Base-by-base conservation (phyloP, 108 stramenopile genomes). In the Cylindrotheca fusiformis region DNA sequence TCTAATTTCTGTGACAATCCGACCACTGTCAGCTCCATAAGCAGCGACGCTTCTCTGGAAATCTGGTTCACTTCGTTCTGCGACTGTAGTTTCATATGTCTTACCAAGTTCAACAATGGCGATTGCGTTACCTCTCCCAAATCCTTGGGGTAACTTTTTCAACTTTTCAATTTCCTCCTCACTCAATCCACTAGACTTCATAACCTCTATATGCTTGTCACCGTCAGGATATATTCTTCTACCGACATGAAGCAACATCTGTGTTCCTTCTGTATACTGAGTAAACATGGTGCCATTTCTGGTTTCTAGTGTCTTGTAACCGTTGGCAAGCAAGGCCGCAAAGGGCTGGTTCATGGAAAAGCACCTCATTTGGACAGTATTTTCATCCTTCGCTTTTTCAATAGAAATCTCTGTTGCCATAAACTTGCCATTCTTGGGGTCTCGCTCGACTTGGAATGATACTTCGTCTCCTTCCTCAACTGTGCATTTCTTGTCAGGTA, bases 261-360 rank as follows among this genome's bases (percentile, higher is more conserved):
- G 72, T 2, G 87, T 88, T 12, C 91, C 91, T 48, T 81, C 76
- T 17, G 76, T 55, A 49, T 86, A 84, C 24, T 74, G 60, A 23
- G 67, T 67, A 63, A 93, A 93, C 86, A 93, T 90, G 18, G 88
- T 85, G 17, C 86, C 81, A 62, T 93, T 93, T 4, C 91, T 71
- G 14, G 84, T 80, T 63, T 93, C 91, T 3, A 93, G 46, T 17
- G 83, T 86, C 56, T 93, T 93, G 72, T 82, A 75, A 21, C 86
- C 91, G 69, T 90, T 89, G 8, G 81, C 76, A n/a, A 93, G 60
- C 25, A 93, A 63, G 4, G 88, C 86, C 0, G 84, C 86, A 65
- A 90, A 93, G 10, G 91, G 91, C 55, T 82, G 58, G 55, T 85
- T 88, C 91, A 93, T 90, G 52, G 78, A 79, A 66, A 93, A 90